Evolutionary conservation across 1,284 basidiomycete genomes (phyloP), one percentile per base, ranked within the genome.

Genomic region (Puccinia coronata): DNA sequence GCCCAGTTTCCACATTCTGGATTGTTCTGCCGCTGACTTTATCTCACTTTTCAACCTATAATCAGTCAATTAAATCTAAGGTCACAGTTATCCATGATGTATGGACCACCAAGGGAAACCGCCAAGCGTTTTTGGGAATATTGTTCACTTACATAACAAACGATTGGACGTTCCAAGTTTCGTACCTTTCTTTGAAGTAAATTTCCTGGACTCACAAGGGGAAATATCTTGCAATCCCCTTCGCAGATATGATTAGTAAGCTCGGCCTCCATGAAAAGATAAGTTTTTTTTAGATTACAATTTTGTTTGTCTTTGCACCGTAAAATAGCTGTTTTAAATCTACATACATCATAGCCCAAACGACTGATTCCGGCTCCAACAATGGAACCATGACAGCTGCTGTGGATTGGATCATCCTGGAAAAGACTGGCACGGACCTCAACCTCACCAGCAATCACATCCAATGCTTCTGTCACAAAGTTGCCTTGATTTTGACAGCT

Each of bases 131-230:
- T n/a, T n/a, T n/a, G n/a, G n/a, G n/a, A n/a, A n/a, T n/a, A n/a
- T n/a, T n/a, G n/a, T n/a, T n/a, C n/a, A n/a, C n/a, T 43, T 74
- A 74, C 47, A 59, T 74, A 6, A 23, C 51, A 11, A 25, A 47
- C 12, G 41, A 74, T 25, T 74, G 49, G 49, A 51, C 8, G 18
- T 51, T 51, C 49, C 49, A 20, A 51, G 49, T 51, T 20, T 51
- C 4, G 12, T 20, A 51, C 49, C 18, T 51, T 9, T 9, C 18
- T 11, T 51, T 51, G 18, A 51, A 51, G 18, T 51, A 20, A 9
- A 51, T 51, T 20, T 9, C 49, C 18, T 51, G 49, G 49, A 51
- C 49, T 12, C 49, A 51, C 49, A 51, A 51, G 18, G 49, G 49
- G 49, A 51, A 51, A 51, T 51, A 51, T 51, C 49, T 51, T 11